These are phyloP conservation scores for Eremomyces bilateralis DNA, from an alignment of 495 filamentous ascomycete species.

Conservation along the genomic window DNA sequence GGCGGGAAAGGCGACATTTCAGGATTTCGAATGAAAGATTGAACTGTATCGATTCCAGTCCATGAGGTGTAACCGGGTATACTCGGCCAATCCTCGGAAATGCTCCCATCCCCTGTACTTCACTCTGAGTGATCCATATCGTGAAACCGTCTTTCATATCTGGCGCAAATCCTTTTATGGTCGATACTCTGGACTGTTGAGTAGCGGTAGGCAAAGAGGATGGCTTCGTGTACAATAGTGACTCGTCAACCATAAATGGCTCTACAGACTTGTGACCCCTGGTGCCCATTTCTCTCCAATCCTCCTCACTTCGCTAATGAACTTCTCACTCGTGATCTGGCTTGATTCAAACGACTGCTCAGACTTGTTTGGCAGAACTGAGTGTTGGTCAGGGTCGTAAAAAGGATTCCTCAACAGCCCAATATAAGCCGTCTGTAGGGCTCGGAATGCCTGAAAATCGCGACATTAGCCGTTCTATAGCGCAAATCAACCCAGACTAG, in stretches of 20 bases:
- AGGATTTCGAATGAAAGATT: no score
- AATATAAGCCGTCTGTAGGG: slow-evolving; percentile 80
- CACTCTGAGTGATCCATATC: no score
- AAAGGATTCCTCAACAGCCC: slow-evolving; percentile 83
- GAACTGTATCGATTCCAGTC: no score
- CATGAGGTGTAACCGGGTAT: no score
- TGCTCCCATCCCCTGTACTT: no score
- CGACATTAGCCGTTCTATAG: neutral
- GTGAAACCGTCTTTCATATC: no score
- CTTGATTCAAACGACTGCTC: slow-evolving; percentile 26
- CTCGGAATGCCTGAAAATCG: slow-evolving; percentile 50
- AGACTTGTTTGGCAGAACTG: slow-evolving; percentile 23
- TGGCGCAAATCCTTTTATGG: no score
- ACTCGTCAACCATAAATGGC: neutral
- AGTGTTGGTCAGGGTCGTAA: slow-evolving; percentile 72
- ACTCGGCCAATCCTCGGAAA: no score
- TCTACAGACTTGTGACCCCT: slow-evolving; percentile 23
- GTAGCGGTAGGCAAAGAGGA: no score
- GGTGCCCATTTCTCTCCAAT: slow-evolving; percentile 57
- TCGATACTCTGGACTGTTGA: no score
- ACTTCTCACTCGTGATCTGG: slow-evolving; percentile 60
- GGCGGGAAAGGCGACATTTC: no score
- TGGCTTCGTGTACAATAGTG: no score
- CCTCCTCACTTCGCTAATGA: slow-evolving; percentile 58
- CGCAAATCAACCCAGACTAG: neutral